A percentile compares a stretch with the other conserved stretches of the same genome.
phyloP scores from a whole-genome alignment of 495 filamentous ascomycete species.

The Talaromyces ruber region DNA sequence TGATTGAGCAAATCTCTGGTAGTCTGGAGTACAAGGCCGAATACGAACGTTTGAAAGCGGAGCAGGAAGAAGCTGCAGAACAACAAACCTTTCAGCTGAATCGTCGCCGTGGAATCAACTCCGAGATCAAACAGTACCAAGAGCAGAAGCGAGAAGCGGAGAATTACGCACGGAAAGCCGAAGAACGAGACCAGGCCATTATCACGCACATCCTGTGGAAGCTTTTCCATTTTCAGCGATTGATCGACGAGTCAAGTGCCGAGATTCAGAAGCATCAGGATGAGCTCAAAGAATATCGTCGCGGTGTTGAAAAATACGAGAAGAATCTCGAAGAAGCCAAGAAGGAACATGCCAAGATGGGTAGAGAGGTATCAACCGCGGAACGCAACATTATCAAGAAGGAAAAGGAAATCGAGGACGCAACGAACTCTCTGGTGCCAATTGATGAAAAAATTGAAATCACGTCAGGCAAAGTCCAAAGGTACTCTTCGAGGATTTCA shows the following conservation, averaged over 20 bases:
- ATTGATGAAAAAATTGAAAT: constrained; percentile 90
- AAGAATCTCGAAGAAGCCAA: constrained; percentile 78
- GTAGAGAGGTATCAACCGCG: constrained; percentile 69
- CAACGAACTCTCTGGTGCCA: constrained; percentile 76
- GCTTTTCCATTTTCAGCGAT: constrained; percentile 86
- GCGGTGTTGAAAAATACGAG: constrained; percentile 80
- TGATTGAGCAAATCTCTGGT: constrained; percentile 97
- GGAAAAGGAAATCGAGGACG: constrained; percentile 82
- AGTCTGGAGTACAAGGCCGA: constrained; percentile 93
- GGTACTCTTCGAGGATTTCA: constrained; percentile 54
- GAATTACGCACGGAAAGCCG: constrained; percentile 75
- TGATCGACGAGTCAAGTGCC: constrained; percentile 84
- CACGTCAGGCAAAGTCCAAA: constrained; percentile 59
- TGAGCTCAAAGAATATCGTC: constrained; percentile 87
- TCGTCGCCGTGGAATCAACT: constrained; percentile 87
- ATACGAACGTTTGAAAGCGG: constrained; percentile 80
- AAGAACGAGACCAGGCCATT: constrained; percentile 85
- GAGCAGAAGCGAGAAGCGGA: constrained; percentile 97
- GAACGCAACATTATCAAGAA: constrained; percentile 77
- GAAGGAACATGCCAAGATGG: constrained; percentile 69
- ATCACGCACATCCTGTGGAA: constrained; percentile 97
- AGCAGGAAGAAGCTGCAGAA: constrained; percentile 79
- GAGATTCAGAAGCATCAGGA: constrained; percentile 93
- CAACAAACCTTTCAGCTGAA: constrained; percentile 81
- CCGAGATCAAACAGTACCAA: constrained; percentile 94